phyloP scores from a whole-genome alignment of 768 basidiomycete species.

The Hortiboletus campestris region DNA sequence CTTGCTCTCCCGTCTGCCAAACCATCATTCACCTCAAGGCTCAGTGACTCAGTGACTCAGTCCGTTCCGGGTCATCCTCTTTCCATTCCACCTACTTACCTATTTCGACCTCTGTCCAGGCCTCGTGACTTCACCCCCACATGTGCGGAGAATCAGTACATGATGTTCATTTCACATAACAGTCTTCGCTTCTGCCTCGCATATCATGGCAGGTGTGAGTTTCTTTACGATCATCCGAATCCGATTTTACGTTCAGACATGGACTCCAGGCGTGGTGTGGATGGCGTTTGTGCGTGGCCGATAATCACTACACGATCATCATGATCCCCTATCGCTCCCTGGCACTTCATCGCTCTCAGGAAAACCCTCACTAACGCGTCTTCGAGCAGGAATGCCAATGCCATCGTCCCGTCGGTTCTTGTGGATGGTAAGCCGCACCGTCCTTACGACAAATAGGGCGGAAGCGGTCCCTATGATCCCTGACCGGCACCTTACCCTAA shows the following conservation, averaged over 20 bases:
- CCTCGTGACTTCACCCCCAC: conserved; percentile 28
- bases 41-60: not conserved
- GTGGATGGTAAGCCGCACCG: not conserved
- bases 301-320: conserved; percentile 13
- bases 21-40: not conserved
- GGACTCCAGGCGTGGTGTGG: conserved; percentile 4
- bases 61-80: conserved; percentile 2
- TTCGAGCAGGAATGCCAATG: not conserved
- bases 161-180: conserved; percentile 19
- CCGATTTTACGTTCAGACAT: conserved; percentile 19
- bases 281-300: conserved; percentile 24
- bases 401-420: not conserved
- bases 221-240: conserved; percentile 8
- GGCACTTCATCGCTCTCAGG: conserved; percentile 3
- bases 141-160: conserved; percentile 28
- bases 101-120: conserved; percentile 7
- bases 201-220: conserved; percentile 24
- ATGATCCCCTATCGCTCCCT: not conserved
- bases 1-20: conserved; percentile 10
- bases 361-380: not conserved
- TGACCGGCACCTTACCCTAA: conserved; percentile 10
- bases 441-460: not conserved
- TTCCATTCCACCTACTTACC: conserved; percentile 12
- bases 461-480: not conserved
- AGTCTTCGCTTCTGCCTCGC: conserved; percentile 23